phyloP scores from a whole-genome alignment of 1,284 basidiomycete species.

The Ustilago sp. region DNA sequence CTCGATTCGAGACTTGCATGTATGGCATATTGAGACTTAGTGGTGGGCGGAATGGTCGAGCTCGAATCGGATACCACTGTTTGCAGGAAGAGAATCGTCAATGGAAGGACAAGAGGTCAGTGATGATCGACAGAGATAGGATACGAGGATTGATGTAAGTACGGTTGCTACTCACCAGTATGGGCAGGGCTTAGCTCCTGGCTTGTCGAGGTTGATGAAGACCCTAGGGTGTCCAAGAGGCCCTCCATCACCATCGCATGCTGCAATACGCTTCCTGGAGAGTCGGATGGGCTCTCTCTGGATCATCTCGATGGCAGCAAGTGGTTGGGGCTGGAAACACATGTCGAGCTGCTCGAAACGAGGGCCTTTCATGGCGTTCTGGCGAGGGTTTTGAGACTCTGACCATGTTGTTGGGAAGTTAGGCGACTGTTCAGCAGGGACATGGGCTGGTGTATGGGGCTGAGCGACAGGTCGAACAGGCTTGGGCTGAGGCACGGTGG shows the following conservation, averaged over 20 bases:
- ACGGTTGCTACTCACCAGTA: slow-evolving; percentile 53
- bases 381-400: slow-evolving; percentile 70
- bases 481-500: slow-evolving; percentile 40
- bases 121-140: neutral
- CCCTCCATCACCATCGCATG: slow-evolving; percentile 90
- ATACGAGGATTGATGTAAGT: neutral
- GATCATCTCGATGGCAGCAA: slow-evolving; percentile 90
- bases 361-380: slow-evolving; percentile 76
- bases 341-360: slow-evolving; percentile 92
- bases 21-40: slow-evolving; percentile 4
- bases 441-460: slow-evolving; percentile 55
- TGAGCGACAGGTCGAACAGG: slow-evolving; percentile 52
- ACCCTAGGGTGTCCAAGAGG: slow-evolving; percentile 96
- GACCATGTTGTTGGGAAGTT: slow-evolving; percentile 64
- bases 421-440: slow-evolving; percentile 57
- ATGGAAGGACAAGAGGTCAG: slow-evolving; percentile 9
- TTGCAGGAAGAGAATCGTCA: neutral
- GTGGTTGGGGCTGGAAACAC: slow-evolving; percentile 87
- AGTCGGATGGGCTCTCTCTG: slow-evolving; percentile 85
- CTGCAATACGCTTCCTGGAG: slow-evolving; percentile 82
- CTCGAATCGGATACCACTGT: slow-evolving; percentile 58
- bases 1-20: neutral
- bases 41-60: slow-evolving; percentile 50
- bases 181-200: slow-evolving; percentile 65
- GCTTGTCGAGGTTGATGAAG: slow-evolving; percentile 85